These are phyloP conservation scores for Hyparrhenia diplandra DNA, from an alignment of 176 grass and related monocot genomes.

Conservation along the genomic window DNA sequence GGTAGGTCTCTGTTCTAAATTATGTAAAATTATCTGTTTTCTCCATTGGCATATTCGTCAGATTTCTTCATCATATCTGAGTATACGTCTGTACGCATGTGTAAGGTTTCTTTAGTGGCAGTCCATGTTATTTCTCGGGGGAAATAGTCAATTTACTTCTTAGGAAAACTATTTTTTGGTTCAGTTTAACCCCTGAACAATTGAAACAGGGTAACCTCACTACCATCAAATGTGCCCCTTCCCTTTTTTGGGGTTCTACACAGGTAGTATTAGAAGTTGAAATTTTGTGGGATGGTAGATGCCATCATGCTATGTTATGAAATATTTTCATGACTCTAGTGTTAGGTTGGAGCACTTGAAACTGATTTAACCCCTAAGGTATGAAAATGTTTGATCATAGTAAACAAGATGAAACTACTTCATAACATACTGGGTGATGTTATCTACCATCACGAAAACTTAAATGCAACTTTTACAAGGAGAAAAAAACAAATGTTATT, in stretches of 20 bases:
- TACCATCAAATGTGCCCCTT: too few relatives aligned
- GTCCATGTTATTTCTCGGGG: neutral
- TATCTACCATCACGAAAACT: neutral
- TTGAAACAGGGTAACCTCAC: neutral
- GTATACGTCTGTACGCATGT: neutral
- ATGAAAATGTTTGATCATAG: neutral
- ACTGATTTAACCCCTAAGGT: neutral
- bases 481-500: too few relatives aligned
- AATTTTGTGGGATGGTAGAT: slow-evolving; percentile 2
- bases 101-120: neutral
- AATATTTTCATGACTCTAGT: neutral
- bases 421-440: neutral
- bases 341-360: neutral
- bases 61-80: neutral
- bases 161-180: neutral
- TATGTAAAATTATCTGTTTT: neutral
- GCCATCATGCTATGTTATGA: neutral
- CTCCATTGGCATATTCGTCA: neutral
- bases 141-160: neutral
- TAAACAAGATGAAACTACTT: neutral
- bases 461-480: neutral
- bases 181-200: neutral
- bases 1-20: slow-evolving; percentile 43
- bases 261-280: neutral
- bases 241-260: neutral